phyloP scores from a whole-genome alignment of 805 yeast genomes.

The Metschnikowia hibisci region DNA sequence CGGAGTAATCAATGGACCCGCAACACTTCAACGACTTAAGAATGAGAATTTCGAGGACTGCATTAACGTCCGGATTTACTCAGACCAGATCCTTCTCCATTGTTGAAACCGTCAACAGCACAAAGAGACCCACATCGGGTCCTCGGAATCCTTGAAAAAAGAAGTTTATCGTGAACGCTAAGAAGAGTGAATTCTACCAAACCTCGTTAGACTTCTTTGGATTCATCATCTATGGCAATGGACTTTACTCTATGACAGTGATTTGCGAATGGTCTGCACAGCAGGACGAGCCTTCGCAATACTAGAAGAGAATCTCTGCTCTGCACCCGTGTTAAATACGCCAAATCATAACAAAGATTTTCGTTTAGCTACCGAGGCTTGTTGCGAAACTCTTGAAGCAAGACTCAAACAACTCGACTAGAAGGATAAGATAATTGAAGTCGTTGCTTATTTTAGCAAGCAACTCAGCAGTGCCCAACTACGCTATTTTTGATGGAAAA shows the following conservation, averaged over 20 bases:
- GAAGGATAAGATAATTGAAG: neutral
- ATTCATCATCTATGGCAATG: neutral
- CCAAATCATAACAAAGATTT: neutral
- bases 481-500: slow-evolving; percentile 3
- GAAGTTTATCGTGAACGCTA: slow-evolving; percentile 5
- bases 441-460: neutral
- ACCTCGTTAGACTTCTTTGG: slow-evolving; percentile 3
- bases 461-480: neutral
- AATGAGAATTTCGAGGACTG: slow-evolving; percentile 2
- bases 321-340: neutral
- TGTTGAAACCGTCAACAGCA: slow-evolving; percentile 1
- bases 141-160: neutral
- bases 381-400: neutral
- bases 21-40: slow-evolving; percentile 9
- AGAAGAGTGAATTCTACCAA: slow-evolving; percentile 6
- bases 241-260: neutral
- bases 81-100: slow-evolving; percentile 8
- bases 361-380: neutral
- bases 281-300: neutral
- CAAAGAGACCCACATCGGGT: neutral
- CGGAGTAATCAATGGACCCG: slow-evolving; percentile 8
- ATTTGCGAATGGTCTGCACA: neutral
- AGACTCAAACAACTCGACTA: neutral
- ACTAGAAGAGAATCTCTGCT: neutral
- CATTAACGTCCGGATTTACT: slow-evolving; percentile 2